Evolutionary conservation across 2,329 filamentous ascomycete species (phyloP).

Genomic region (Simplicillium aogashimaense): DNA sequence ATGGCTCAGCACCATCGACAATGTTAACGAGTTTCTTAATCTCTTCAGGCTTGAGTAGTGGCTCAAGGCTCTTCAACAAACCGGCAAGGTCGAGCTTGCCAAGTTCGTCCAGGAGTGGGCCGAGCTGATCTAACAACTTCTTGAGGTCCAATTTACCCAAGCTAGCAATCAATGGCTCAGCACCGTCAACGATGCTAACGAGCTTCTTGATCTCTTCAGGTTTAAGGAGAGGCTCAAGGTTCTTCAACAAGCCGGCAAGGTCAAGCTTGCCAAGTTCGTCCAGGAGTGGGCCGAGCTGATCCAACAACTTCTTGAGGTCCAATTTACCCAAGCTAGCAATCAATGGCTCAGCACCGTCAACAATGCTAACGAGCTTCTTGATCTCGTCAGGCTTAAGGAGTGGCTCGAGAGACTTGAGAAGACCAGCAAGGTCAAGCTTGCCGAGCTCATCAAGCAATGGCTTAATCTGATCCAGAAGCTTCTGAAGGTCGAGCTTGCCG

Average conservation of each 20-base stretch:
- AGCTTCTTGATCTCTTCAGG: slow-evolving; percentile 13
- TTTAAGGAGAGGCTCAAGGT: slow-evolving; percentile 17
- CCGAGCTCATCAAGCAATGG: slow-evolving; percentile 18
- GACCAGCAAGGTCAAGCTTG: slow-evolving; percentile 19
- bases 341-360: slow-evolving; percentile 5
- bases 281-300: slow-evolving; percentile 15
- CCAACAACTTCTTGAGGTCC: slow-evolving; percentile 5
- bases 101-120: slow-evolving; percentile 15
- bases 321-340: slow-evolving; percentile 6
- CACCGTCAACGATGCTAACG: slow-evolving; percentile 11
- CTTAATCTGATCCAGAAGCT: slow-evolving; percentile 22
- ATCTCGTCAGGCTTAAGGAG: slow-evolving; percentile 3
- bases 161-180: slow-evolving; percentile 14
- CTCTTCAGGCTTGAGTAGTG: slow-evolving; percentile 16
- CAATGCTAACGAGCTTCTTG: slow-evolving; percentile 5
- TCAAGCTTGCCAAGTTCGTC: slow-evolving; percentile 18
- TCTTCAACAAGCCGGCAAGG: slow-evolving; percentile 17
- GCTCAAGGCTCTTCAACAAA: slow-evolving; percentile 13
- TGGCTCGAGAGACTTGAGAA: slow-evolving; percentile 15
- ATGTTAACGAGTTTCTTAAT: slow-evolving; percentile 14
- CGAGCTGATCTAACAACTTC: slow-evolving; percentile 16
- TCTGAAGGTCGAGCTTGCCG: slow-evolving; percentile 18
- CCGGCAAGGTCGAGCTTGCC: slow-evolving; percentile 14
- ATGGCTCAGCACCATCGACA: too few relatives aligned
- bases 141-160: slow-evolving; percentile 22